These are phyloP conservation scores for Solanum lycopersicoides DNA, from an alignment of 257 asterid species.

Conservation along the genomic window DNA sequence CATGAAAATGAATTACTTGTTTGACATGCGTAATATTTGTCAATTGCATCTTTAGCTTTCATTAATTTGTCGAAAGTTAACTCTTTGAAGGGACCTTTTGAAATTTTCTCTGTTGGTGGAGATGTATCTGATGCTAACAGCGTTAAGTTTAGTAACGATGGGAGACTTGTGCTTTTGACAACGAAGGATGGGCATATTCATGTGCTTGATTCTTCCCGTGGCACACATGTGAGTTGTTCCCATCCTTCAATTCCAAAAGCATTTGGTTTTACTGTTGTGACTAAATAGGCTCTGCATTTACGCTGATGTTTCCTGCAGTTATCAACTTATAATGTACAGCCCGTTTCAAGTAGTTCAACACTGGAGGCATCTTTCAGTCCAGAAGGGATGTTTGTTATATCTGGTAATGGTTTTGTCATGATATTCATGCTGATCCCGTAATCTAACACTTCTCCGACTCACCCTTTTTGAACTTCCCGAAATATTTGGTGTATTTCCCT, in stretches of 20 bases:
- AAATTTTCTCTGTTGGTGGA: conserved; percentile 76
- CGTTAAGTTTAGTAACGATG: conserved; percentile 88
- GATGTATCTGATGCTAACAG: conserved; percentile 86
- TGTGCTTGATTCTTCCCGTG: conserved; percentile 86
- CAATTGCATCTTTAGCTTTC: background rate
- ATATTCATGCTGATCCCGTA: background rate
- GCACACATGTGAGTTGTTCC: conserved; percentile 62
- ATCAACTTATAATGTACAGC: conserved; percentile 70
- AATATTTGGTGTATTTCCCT: background rate
- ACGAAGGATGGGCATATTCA: conserved; percentile 82
- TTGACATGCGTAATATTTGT: background rate
- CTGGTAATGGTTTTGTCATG: conserved; percentile 42
- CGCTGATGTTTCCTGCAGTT: conserved; percentile 28
- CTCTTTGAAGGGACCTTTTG: conserved; percentile 80
- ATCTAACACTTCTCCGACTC: background rate
- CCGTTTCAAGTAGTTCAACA: conserved; percentile 67
- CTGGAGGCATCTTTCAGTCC: conserved; percentile 98
- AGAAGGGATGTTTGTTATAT: conserved; percentile 81
- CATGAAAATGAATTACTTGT: conserved; percentile 5
- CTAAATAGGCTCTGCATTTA: background rate
- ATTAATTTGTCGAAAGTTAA: conserved; percentile 13
- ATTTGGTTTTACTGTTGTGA: background rate
- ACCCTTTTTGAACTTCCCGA: background rate
- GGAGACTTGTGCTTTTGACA: conserved; percentile 86
- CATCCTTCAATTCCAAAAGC: background rate